Conservation (phyloP, 306 rosid genomes). For the Alnus rubra region DNA sequence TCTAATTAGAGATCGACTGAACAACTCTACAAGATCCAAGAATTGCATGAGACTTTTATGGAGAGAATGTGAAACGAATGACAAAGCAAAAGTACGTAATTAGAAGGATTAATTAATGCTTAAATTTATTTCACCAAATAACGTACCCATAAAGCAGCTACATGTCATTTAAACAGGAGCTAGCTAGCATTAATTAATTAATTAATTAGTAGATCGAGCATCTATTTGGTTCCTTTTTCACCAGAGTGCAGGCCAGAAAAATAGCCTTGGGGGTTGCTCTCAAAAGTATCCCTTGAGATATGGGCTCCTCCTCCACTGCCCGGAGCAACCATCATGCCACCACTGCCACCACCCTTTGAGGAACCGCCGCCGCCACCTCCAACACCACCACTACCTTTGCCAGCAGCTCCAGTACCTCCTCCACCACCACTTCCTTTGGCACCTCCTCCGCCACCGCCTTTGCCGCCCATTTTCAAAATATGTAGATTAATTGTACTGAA, state of each 20-base stretch:
- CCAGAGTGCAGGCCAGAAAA: neutral
- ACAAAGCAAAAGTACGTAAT: neutral
- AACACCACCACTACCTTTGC: neutral
- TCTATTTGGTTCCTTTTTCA: slow-evolving; percentile 12
- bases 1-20: too few species aligned
- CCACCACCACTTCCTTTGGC: neutral
- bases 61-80: too few species aligned
- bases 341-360: neutral
- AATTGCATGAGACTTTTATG: too few species aligned
- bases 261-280: slow-evolving; percentile 12
- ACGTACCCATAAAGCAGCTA: neutral
- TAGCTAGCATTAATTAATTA: too few species aligned
- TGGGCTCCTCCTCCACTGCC: slow-evolving; percentile 8
- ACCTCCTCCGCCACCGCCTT: neutral
- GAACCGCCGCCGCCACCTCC: neutral
- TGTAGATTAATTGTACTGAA: neutral
- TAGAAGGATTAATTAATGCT: neutral
- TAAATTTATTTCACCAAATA: neutral
- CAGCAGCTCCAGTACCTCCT: neutral
- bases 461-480: neutral
- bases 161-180: too few species aligned
- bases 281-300: slow-evolving; percentile 1
- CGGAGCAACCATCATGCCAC: slow-evolving; percentile 9
- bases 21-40: too few species aligned
- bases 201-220: too few species aligned